Evolutionary conservation across 2,329 filamentous ascomycete genomes (phyloP), one percentile per base, ranked within the genome.

Genomic region (Grosmannia penicillata): DNA sequence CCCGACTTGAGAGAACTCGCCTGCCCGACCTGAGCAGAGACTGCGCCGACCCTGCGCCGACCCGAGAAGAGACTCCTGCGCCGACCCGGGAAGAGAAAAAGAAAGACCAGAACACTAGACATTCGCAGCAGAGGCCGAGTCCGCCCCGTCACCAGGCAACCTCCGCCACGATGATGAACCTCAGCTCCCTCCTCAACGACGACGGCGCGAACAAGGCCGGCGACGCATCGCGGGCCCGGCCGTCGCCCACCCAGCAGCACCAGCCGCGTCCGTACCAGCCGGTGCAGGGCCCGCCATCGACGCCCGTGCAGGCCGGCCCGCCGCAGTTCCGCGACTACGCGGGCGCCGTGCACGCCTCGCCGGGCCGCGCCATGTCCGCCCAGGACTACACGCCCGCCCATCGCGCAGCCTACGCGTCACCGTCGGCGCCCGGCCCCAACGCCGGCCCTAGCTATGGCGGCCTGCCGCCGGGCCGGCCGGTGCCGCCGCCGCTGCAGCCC

Each of bases 111-210:
- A 23, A 23, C 21, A 31, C 17, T 4, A 6, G 28, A 17, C 28
- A 30, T 15, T 17, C 19, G 11, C 18, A 22, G 10, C 14, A 11
- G 4, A 14, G 33, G 33, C 24, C 15, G 9, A 18, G 22, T n/a
- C n/a, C 33, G 18, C 28, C 36, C 22, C 8, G 24, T 15, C 4
- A 10, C 34, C 26, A 8, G 13, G 15, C 9, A 37, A 23, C 35
- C 11, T 51, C 41, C 39, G 65, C 37, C 42, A 42, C 38, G 45
- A 54, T 47, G 41, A 59, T 73, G 69, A 68, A 72, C 58, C 60
- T 73, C 41, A 56, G 60, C 45, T 63, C 62, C 14, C 67, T 76
- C 49, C 56, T 75, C 34, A 75, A 65, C 26, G 70, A 69, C 44
- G 63, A 52, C 55, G 38, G 49, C 53, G 15, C 39, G 46, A 44